Evolutionary conservation across 768 basidiomycete genomes (phyloP).

Genomic region (Kwoniella europaea): DNA sequence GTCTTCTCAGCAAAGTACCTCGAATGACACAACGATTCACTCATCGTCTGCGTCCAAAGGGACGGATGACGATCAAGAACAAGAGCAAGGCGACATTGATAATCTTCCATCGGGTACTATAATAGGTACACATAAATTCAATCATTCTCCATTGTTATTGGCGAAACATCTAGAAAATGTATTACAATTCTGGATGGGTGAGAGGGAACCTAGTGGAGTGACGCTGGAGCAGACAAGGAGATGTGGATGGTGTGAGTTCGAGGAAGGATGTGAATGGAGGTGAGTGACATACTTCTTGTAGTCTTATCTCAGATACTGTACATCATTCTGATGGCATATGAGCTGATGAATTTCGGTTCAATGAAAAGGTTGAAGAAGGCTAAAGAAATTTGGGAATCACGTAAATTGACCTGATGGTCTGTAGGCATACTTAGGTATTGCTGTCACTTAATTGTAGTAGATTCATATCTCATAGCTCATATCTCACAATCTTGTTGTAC

Average conservation of each 20-base stretch:
- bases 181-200: slow-evolving; percentile 77
- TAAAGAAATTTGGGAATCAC: slow-evolving; percentile 28
- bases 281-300: slow-evolving; percentile 23
- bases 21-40: background rate
- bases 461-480: too few species aligned
- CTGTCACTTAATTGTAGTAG: too few species aligned
- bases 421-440: too few species aligned
- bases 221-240: slow-evolving; percentile 65
- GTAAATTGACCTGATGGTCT: background rate
- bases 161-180: slow-evolving; percentile 65
- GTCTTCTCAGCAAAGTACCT: background rate
- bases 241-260: slow-evolving; percentile 80
- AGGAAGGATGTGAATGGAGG: slow-evolving; percentile 79
- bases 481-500: too few species aligned
- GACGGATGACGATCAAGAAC: background rate
- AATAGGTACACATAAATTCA: slow-evolving; percentile 71
- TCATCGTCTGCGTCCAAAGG: background rate
- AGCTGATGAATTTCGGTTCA: background rate
- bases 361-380: slow-evolving; percentile 20
- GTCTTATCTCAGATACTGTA: too few species aligned
- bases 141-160: slow-evolving; percentile 65
- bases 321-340: background rate
- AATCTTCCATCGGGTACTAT: slow-evolving; percentile 57
- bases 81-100: background rate
- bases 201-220: slow-evolving; percentile 73